phyloP scores from a whole-genome alignment of 371 early-diverging fungal species.

The Gilbertella persicaria region DNA sequence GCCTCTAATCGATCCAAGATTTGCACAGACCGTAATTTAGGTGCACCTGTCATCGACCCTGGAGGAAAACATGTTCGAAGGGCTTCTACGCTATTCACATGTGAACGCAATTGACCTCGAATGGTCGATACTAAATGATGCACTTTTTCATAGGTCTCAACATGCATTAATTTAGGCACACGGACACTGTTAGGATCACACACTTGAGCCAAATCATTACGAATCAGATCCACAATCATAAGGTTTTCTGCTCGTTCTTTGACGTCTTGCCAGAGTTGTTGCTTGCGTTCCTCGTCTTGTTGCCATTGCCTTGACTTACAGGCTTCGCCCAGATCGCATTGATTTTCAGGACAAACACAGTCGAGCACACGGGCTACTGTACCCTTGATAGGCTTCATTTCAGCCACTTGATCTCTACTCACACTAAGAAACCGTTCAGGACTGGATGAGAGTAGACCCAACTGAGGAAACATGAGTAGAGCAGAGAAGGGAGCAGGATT shows the following conservation, averaged over 20 bases:
- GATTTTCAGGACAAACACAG: slow-evolving; percentile 38
- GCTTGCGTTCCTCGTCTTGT: slow-evolving; percentile 55
- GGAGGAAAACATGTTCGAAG: slow-evolving; percentile 88
- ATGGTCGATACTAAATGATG: slow-evolving; percentile 94
- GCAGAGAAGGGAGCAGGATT: slow-evolving; percentile 93
- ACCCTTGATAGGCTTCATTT: slow-evolving; percentile 98
- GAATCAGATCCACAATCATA: slow-evolving; percentile 97
- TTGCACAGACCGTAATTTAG: slow-evolving; percentile 86
- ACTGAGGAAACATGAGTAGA: slow-evolving; percentile 53
- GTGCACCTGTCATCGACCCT: slow-evolving; percentile 98
- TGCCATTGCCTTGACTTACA: slow-evolving; percentile 28
- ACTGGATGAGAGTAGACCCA: slow-evolving; percentile 62
- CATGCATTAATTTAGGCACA: slow-evolving; percentile 86
- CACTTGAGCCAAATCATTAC: slow-evolving; percentile 86
- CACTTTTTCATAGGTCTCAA: slow-evolving; percentile 90
- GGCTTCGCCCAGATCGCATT: slow-evolving; percentile 32
- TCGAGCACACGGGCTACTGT: slow-evolving; percentile 63
- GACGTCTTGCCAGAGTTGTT: slow-evolving; percentile 65
- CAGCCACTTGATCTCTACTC: slow-evolving; percentile 54
- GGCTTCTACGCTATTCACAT: slow-evolving; percentile 72
- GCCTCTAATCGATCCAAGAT: slow-evolving; percentile 78
- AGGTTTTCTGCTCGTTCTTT: slow-evolving; percentile 96
- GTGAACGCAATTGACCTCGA: slow-evolving; percentile 59
- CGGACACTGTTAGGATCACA: slow-evolving; percentile 67
- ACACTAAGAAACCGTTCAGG: slow-evolving; percentile 89